These are phyloP conservation scores for Thraustochytrium sp. DNA, from an alignment of 352 stramenopile species.

Conservation along the genomic window DNA sequence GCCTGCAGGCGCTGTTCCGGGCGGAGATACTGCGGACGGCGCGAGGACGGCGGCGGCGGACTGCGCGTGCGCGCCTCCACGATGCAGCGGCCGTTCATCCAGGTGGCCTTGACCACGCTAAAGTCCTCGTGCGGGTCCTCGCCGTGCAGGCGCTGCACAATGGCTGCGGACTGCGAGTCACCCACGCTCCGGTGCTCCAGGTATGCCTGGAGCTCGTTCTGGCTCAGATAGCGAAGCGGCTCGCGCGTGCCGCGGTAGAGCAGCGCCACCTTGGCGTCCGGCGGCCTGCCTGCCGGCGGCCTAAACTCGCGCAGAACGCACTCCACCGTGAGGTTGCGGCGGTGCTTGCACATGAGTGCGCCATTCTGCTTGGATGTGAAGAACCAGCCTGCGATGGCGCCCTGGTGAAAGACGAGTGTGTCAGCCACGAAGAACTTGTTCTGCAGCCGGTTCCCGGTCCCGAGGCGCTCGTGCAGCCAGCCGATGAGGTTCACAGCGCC, in stretches of 20 bases:
- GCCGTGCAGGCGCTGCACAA: background rate
- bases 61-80: background rate
- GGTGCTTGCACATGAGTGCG: background rate
- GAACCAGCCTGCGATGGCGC: background rate
- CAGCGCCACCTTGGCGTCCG: background rate
- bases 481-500: background rate
- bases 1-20: background rate
- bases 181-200: background rate
- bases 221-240: background rate
- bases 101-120: constrained; percentile 5
- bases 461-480: background rate
- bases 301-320: background rate
- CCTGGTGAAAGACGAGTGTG: constrained; percentile 27
- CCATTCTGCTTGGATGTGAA: constrained; percentile 10
- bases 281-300: no score
- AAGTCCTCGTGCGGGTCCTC: background rate
- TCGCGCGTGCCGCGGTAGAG: background rate
- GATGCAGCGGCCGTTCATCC: constrained; percentile 8
- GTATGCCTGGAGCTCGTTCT: background rate
- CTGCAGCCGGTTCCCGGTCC: background rate
- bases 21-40: background rate
- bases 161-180: background rate
- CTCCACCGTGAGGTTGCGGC: background rate
- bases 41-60: background rate
- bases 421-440: background rate